A percentile compares a stretch with the other conserved stretches of the same genome.
These are phyloP conservation scores for Aspergillus carlsbadensis DNA, from an alignment of 495 filamentous ascomycete genomes.

Conservation along the genomic window DNA sequence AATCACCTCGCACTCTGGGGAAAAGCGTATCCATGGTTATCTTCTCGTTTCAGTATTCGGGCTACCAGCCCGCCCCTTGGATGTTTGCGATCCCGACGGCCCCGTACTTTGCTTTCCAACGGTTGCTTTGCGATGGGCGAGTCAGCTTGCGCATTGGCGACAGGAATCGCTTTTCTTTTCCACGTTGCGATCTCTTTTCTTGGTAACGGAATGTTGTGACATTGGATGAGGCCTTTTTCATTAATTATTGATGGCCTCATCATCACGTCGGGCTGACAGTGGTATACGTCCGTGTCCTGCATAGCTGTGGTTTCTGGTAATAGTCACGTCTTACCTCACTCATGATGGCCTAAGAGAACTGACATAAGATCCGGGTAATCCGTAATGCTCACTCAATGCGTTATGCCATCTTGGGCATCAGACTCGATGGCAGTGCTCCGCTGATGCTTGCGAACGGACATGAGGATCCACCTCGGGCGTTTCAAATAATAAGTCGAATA, in stretches of 20 bases:
- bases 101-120: too few species aligned
- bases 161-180: too few species aligned
- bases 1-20: background rate
- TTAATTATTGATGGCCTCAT: background rate
- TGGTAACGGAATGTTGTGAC: too few species aligned
- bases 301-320: background rate
- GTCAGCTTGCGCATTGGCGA: too few species aligned
- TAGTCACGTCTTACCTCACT: background rate
- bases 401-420: background rate
- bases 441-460: background rate
- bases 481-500: too few species aligned
- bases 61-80: background rate
- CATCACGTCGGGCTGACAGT: background rate
- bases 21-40: background rate
- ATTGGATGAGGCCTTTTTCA: background rate
- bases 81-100: too few species aligned
- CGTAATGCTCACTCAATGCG: background rate
- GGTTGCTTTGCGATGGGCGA: too few species aligned
- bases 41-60: background rate
- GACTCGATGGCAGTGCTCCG: too few species aligned
- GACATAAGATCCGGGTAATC: background rate
- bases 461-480: constrained; percentile 14
- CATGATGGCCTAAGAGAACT: background rate
- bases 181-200: too few species aligned
- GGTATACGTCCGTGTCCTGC: background rate